Conservation (phyloP, 495 filamentous ascomycete species). For the Hypomontagnella submonticulosa region DNA sequence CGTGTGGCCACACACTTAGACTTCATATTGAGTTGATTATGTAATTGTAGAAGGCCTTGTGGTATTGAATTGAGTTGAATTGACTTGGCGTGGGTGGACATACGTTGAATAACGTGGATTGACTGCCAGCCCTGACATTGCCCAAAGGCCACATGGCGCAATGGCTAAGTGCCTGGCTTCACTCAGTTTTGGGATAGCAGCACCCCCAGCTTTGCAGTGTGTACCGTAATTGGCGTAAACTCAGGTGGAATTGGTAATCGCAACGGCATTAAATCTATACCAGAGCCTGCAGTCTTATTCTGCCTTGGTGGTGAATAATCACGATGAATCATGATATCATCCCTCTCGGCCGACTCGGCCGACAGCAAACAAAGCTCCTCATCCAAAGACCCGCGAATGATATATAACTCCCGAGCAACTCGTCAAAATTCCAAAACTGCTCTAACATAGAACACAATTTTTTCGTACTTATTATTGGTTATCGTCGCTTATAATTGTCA, state of each 20-base stretch:
- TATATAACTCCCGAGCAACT: too few species aligned
- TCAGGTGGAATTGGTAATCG: too few species aligned
- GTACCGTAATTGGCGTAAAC: too few species aligned
- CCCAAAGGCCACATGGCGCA: too few species aligned
- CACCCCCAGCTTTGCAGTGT: too few species aligned
- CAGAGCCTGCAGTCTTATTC: too few species aligned
- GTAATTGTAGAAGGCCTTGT: background rate
- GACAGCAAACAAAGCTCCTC: background rate
- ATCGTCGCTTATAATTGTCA: background rate
- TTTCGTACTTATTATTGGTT: background rate
- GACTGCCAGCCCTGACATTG: slow-evolving; percentile 1
- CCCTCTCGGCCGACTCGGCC: slow-evolving; percentile 10
- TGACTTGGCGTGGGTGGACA: slow-evolving; percentile 1
- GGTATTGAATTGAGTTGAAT: background rate
- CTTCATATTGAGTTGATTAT: background rate
- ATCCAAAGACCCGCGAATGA: background rate
- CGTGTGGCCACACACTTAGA: slow-evolving; percentile 1
- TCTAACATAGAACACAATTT: background rate
- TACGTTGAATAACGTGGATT: background rate
- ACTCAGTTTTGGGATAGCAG: too few species aligned
- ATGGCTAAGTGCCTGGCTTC: too few species aligned
- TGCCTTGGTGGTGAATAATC: too few species aligned
- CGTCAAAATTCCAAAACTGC: too few species aligned
- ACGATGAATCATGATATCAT: too few species aligned
- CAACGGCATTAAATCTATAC: too few species aligned